Percentiles rank a stretch among this genome's conserved stretches.
phyloP scores from a whole-genome alignment of 2,329 filamentous ascomycete species.

The Sarocladiaceae sp. region DNA sequence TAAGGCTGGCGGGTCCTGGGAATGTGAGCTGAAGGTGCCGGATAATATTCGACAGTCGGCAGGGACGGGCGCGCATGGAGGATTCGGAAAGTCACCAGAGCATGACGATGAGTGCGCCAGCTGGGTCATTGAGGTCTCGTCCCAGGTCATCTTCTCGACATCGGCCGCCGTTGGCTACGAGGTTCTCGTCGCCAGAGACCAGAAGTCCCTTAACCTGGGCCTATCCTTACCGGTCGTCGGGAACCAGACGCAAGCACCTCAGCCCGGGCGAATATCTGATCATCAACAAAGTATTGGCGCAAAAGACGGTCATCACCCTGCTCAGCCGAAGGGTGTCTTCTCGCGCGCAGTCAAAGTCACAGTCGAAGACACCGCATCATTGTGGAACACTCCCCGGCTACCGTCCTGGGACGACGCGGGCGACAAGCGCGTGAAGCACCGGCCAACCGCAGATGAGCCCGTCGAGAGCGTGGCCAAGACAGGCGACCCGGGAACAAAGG shows the following conservation, averaged over 20 bases:
- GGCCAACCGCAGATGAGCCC: constrained; percentile 22
- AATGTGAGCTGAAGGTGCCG: constrained; percentile 72
- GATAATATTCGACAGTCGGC: constrained; percentile 66
- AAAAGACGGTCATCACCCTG: constrained; percentile 52
- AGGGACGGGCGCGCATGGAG: constrained; percentile 35
- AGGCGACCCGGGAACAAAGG: constrained; percentile 21
- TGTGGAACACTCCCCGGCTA: constrained; percentile 90
- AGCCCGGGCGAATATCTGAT: constrained; percentile 68
- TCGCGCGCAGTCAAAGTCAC: constrained; percentile 72
- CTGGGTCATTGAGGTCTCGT: constrained; percentile 88
- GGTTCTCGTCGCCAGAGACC: constrained; percentile 76
- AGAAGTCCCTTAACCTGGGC: constrained; percentile 68
- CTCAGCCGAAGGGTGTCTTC: constrained; percentile 70
- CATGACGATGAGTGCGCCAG: constrained; percentile 55
- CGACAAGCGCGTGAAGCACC: constrained; percentile 20
- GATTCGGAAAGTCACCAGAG: constrained; percentile 38
- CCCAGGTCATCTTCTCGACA: constrained; percentile 88
- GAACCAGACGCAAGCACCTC: constrained; percentile 42
- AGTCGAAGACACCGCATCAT: constrained; percentile 78
- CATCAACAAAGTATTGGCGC: constrained; percentile 58
- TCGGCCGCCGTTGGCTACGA: constrained; percentile 87
- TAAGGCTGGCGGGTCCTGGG: constrained; percentile 87
- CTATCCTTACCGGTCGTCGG: constrained; percentile 39
- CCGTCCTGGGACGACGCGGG: constrained; percentile 54
- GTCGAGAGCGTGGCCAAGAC: constrained; percentile 28